A percentile compares a stretch with the other conserved stretches of the same genome.
Conservation (phyloP, 805 yeast genomes). For the Barnettozyma botsteinii region DNA sequence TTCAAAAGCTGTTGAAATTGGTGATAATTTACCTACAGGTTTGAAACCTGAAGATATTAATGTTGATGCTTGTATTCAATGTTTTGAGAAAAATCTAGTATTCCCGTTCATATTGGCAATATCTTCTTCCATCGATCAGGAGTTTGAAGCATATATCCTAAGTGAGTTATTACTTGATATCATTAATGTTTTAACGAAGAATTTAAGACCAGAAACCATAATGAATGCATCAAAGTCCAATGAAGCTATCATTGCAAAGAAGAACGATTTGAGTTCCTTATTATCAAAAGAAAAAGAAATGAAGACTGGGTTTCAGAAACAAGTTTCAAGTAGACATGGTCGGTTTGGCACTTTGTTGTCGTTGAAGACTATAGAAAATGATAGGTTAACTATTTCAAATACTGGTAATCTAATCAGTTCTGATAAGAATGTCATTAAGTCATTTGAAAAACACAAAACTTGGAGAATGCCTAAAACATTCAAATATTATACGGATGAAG, state of each 20-base stretch:
- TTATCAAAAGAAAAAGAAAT: slow-evolving; percentile 56
- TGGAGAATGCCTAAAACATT: slow-evolving; percentile 44
- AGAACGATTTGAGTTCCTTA: slow-evolving; percentile 30
- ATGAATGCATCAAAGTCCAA: slow-evolving; percentile 8
- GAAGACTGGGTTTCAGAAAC: slow-evolving; percentile 41
- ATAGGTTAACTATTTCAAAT: slow-evolving; percentile 63
- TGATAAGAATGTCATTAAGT: slow-evolving; percentile 48
- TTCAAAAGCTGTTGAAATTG: slow-evolving; percentile 26
- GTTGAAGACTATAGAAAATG: slow-evolving; percentile 54
- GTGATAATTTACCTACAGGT: slow-evolving; percentile 46
- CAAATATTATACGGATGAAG: slow-evolving; percentile 25
- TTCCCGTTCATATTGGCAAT: slow-evolving; percentile 68
- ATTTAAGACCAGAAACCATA: slow-evolving; percentile 35
- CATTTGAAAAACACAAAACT: slow-evolving; percentile 61
- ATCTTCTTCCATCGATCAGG: slow-evolving; percentile 56
- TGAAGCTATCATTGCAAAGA: neutral
- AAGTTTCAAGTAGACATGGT: slow-evolving; percentile 72
- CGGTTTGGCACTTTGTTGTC: slow-evolving; percentile 85
- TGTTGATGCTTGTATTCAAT: slow-evolving; percentile 46
- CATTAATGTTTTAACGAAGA: slow-evolving; percentile 54
- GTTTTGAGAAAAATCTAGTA: slow-evolving; percentile 66
- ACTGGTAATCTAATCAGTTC: slow-evolving; percentile 52
- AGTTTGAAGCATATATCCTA: slow-evolving; percentile 55
- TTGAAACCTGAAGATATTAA: slow-evolving; percentile 64
- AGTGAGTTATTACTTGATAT: slow-evolving; percentile 66